phyloP scores from a whole-genome alignment of 352 stramenopile species.

The Globisporangium nunn region DNA sequence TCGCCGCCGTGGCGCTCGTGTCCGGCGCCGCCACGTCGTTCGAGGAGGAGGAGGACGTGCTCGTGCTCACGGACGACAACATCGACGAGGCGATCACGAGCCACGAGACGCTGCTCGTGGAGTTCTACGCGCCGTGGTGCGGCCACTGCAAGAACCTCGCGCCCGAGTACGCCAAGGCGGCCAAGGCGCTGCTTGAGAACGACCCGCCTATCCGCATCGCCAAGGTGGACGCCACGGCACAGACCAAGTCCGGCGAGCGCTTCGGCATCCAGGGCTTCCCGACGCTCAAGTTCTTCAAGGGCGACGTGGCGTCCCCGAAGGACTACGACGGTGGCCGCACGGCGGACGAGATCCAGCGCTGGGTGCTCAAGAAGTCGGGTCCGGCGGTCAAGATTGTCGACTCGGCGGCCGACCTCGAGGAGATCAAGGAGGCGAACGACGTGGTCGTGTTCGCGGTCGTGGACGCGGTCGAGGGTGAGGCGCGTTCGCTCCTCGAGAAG shows the following conservation, averaged over 20 bases:
- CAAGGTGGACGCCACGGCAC: constrained; percentile 85
- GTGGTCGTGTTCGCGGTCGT: constrained; percentile 84
- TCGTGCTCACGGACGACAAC: constrained; percentile 89
- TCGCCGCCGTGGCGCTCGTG: constrained; percentile 41
- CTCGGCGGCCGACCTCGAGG: constrained; percentile 57
- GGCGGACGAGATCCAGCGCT: constrained; percentile 83
- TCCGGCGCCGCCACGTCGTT: constrained; percentile 43
- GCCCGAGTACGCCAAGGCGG: constrained; percentile 85
- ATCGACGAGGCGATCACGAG: constrained; percentile 83
- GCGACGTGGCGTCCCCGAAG: constrained; percentile 68
- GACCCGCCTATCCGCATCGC: constrained; percentile 74
- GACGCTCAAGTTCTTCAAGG: constrained; percentile 92
- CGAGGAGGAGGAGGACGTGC: constrained; percentile 87
- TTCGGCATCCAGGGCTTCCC: constrained; percentile 86
- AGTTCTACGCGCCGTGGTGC: constrained; percentile 95
- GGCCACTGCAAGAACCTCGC: constrained; percentile 92
- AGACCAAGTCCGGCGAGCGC: constrained; percentile 74
- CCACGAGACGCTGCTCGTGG: constrained; percentile 87
- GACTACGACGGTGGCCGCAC: constrained; percentile 87
- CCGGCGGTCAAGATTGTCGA: constrained; percentile 81
- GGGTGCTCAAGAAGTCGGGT: constrained; percentile 90
- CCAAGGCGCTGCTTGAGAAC: constrained; percentile 70
- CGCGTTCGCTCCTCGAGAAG: constrained; percentile 66
- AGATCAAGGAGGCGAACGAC: constrained; percentile 77
- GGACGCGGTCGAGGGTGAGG: constrained; percentile 66